Base-by-base conservation (phyloP, 139 green algal species). In the Chlorella sp. region DNA sequence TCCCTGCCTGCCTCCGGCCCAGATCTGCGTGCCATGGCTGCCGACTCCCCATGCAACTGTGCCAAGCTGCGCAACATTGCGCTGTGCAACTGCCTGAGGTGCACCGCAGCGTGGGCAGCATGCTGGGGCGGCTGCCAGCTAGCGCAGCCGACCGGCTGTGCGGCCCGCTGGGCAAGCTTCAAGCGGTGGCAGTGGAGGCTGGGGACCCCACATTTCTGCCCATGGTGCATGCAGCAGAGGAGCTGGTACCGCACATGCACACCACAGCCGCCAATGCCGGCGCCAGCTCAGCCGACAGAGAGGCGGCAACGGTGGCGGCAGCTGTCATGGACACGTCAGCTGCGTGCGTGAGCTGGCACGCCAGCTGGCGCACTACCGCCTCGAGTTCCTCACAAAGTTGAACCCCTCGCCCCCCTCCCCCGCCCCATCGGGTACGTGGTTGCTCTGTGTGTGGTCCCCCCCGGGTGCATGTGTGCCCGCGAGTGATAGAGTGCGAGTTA, bases 31-130 rank as follows among this genome's bases (percentile, higher is more conserved):
- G 81, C 92, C 15, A 87, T 97, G 48, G 57, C 28, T 15, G 89
- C 90, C 14, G 32, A 34, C 26, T 91, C 89, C 19, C 32, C 89
- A 39, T 85, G 87, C 83, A 97, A 94, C 61, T 24, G 90, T 4
- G 90, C 95, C 9, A 95, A 99, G 94, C 84, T 94, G 90, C 93
- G 96, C 84, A 99, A 99, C 94, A 96, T 98, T 53, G 86, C 93
- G 28, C 94, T 99, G 60, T 95, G 92, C 86, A 96, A 93, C 53
- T 93, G 95, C 87, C 92, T 61, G 39, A 98, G 92, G 95, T 98
- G 87, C 94, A 97, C 91, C 92, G 96, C 77, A 95, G 91, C 60
- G 64, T 97, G 19, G 71, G 81, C 1, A 89, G 82, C 21, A 71
- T 96, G 69, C 88, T 93, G 60, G 89, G 90, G 21, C 92, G 92